Percentiles rank a stretch among this genome's conserved stretches.
Evolutionary conservation across 2,329 filamentous ascomycete species (phyloP).

Genomic region (Colletotrichum cereale): DNA sequence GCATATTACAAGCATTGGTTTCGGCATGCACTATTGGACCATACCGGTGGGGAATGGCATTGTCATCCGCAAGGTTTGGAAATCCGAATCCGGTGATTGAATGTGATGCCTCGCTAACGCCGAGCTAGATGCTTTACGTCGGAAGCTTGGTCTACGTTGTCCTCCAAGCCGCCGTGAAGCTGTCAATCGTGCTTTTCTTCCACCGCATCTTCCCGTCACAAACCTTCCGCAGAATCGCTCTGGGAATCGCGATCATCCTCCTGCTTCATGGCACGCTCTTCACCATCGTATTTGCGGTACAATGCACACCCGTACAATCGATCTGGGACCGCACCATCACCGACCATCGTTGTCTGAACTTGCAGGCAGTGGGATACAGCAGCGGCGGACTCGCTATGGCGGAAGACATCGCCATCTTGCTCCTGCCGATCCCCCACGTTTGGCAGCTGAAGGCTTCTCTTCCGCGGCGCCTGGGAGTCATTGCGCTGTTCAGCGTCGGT

Average conservation of each 20-base stretch:
- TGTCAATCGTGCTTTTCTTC: constrained; percentile 10
- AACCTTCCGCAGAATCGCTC: not conserved
- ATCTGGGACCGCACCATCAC: not conserved
- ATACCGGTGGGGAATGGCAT: constrained; percentile 1
- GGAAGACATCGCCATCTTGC: not conserved
- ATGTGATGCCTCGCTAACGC: not conserved
- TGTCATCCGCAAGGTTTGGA: not conserved
- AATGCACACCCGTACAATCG: not conserved
- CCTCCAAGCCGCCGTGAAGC: constrained; percentile 10
- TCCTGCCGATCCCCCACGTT: not conserved
- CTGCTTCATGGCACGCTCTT: not conserved
- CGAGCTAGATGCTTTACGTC: constrained; percentile 4
- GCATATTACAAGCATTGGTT: constrained; percentile 6
- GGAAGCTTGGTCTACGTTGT: constrained; percentile 6
- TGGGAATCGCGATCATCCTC: not conserved
- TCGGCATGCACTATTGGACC: not conserved
- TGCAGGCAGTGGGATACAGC: not conserved
- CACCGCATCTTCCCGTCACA: not conserved
- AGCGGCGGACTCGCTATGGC: not conserved
- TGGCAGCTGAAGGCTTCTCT: constrained; percentile 41
- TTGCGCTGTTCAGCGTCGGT: constrained; percentile 4
- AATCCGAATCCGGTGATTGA: not conserved
- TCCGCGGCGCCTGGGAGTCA: not conserved
- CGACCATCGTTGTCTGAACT: not conserved
- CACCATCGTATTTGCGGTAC: not conserved